phyloP scores from a whole-genome alignment of 176 grass and related monocot species.

The Microstegium vimineum region DNA sequence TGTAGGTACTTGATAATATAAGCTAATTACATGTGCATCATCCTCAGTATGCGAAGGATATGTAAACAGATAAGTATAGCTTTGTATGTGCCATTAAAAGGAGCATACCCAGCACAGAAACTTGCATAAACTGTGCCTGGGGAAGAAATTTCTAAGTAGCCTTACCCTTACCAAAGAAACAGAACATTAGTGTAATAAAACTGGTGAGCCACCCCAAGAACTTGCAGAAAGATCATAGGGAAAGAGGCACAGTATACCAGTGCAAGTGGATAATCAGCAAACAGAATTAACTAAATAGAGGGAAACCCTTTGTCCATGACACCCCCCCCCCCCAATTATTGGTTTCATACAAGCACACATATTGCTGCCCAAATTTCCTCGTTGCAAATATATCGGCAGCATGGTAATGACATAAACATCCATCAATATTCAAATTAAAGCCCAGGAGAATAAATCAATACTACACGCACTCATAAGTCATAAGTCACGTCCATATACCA shows the following conservation, averaged over 20 bases:
- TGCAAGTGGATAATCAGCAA: neutral
- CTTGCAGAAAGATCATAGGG: neutral
- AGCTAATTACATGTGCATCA: neutral
- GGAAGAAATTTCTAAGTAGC: neutral
- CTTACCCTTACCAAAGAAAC: neutral
- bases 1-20: neutral
- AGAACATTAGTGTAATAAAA: neutral
- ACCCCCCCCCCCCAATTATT: neutral
- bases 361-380: neutral
- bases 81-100: neutral
- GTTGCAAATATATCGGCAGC: neutral
- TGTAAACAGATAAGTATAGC: neutral
- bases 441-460: slow-evolving; percentile 4
- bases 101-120: neutral
- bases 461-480: neutral
- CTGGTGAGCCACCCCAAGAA: neutral
- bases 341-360: neutral
- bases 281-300: neutral
- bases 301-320: neutral
- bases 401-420: neutral
- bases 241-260: neutral
- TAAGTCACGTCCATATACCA: neutral
- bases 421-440: neutral
- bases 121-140: neutral
- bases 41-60: neutral